Evolutionary conservation across 768 basidiomycete genomes (phyloP).

Genomic region (Amanita rimosa): DNA sequence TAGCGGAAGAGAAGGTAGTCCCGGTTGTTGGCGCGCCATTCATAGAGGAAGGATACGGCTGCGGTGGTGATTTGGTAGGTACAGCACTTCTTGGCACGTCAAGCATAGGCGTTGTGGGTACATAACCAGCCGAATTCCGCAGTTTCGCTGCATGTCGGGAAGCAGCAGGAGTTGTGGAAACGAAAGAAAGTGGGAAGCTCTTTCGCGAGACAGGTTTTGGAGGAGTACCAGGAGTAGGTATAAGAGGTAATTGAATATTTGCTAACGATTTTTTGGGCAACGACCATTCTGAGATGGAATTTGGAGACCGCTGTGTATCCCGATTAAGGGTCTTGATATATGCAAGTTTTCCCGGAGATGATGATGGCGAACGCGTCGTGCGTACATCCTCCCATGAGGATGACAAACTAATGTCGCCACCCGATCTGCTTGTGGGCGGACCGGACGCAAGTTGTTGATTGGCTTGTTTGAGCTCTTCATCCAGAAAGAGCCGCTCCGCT

Average conservation of each 20-base stretch:
- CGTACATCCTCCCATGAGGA: constrained; percentile 59
- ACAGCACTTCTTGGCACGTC: constrained; percentile 13
- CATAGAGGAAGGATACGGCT: constrained; percentile 14
- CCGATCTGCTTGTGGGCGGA: constrained; percentile 9
- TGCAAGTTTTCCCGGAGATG: constrained; percentile 12
- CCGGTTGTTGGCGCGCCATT: constrained; percentile 14
- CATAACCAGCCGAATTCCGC: neutral
- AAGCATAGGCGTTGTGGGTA: constrained; percentile 9
- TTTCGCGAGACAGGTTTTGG: constrained; percentile 16
- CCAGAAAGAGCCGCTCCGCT: constrained; percentile 52
- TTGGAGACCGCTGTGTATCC: constrained; percentile 13
- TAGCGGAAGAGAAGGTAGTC: constrained; percentile 35
- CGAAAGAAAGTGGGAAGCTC: constrained; percentile 13
- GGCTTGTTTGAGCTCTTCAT: constrained; percentile 38
- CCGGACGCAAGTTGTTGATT: constrained; percentile 9
- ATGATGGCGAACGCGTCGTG: constrained; percentile 13
- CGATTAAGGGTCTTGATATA: constrained; percentile 15
- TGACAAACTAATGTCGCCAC: constrained; percentile 23
- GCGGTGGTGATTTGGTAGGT: constrained; percentile 19
- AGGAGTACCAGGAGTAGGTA: constrained; percentile 10
- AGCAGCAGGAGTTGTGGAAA: neutral
- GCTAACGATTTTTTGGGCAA: constrained; percentile 13
- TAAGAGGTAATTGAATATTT: constrained; percentile 11
- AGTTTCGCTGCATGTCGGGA: neutral
- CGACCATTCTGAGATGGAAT: constrained; percentile 18